Base-by-base conservation (phyloP, 2,329 filamentous ascomycete genomes). In the Stromatinia cepivora region DNA sequence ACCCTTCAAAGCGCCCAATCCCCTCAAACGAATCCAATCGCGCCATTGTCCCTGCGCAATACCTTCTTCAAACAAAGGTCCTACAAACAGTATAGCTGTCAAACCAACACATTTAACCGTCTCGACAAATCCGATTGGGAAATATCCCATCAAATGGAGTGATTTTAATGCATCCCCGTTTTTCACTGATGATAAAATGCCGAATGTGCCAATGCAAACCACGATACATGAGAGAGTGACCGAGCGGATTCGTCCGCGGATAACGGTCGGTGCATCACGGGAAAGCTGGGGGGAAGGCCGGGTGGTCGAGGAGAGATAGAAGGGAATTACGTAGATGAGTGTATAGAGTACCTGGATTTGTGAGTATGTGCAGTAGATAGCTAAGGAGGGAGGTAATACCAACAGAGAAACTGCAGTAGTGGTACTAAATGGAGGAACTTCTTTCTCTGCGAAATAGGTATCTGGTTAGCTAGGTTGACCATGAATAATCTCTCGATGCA, bases 191-290 rank as follows among this genome's bases (percentile, higher is more conserved):
- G 85, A 82, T 71, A 95, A 84, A 62, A 97, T 82, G 76, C 87
- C 82, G 73, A 91, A 83, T 4, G 93, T 94, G 70, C 86, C 79
- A 64, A 88, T 71, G 48, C 88, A 89, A 80, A 91, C 92, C 69
- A 88, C 76, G 66, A 89, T 77, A 78, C 92, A 95, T 57, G 92
- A 93, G 69, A 91, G 79, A 31, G 88, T 90, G 75, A 97, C 94
- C 66, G 90, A 91, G 69, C 90, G 86, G 75, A 97, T 90, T 74
- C 95, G 90, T 69, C 92, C 92, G 74, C 90, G 90, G 81, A 99
- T 98, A 64, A 96, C 93, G 15, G 91, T 90, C 13, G 94, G 93
- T 39, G 92, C 90, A 86, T 98, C 94, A 77, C 95, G 89, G 71
- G 92, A 92, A 39, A 96, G 86, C 67, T 85, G 87, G 36, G 88